phyloP scores from a whole-genome alignment of 2,329 filamentous ascomycete species.

The Lasiodiplodia gonubiensis region DNA sequence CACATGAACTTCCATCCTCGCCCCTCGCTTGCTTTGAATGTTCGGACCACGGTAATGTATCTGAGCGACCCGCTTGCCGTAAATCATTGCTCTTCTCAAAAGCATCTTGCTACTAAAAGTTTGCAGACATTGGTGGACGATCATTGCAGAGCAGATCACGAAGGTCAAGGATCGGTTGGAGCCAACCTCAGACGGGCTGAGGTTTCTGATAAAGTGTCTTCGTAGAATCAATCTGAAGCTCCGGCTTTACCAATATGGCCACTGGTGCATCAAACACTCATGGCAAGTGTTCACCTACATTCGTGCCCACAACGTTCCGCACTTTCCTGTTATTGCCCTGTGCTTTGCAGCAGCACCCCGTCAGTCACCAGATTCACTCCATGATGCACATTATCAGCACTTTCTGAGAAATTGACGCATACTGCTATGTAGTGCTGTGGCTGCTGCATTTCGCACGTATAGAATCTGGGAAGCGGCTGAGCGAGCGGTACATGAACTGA shows the following conservation, averaged over 20 bases:
- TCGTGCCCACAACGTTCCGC: not conserved
- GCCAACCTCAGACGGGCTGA: not conserved
- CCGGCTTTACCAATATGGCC: not conserved
- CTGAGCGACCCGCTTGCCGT: not conserved
- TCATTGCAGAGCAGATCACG: not conserved
- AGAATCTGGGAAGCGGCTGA: no score
- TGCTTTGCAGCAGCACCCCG: no score
- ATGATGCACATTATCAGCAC: no score
- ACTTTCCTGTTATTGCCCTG: not conserved
- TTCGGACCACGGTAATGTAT: not conserved
- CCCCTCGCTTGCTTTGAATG: not conserved
- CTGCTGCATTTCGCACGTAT: no score
- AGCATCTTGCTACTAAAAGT: not conserved
- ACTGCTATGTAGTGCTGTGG: no score
- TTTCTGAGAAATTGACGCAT: no score
- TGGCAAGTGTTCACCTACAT: no score
- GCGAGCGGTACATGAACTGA: no score
- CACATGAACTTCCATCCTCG: not conserved
- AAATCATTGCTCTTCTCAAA: not conserved
- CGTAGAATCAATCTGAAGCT: not conserved
- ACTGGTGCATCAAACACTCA: no score
- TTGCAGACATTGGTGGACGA: not conserved
- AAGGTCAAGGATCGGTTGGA: not conserved
- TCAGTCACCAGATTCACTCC: no score
- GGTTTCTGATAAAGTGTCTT: not conserved